Evolutionary conservation across 805 yeast genomes (phyloP), one percentile per base, ranked within the genome.

Genomic region (Schwanniomyces yamadae): DNA sequence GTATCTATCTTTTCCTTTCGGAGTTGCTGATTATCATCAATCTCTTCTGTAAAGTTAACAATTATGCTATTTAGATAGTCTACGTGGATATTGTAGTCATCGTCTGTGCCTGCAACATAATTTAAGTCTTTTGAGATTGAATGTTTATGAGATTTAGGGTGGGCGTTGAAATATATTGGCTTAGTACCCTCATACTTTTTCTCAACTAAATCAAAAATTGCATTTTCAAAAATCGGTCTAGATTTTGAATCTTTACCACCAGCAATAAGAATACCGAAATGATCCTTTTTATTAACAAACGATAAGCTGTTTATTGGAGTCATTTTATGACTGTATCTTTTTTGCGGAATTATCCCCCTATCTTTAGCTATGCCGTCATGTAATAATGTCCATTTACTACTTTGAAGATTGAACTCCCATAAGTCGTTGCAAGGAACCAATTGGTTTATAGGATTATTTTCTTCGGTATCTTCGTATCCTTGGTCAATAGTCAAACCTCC

Each of bases 381-480:
- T 3, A 82, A 50, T 31, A 77, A 66, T 1, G 52, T 50, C 91
- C 93, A 84, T 8, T 55, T 54, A 34, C 63, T 66, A 3, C 73
- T 59, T 24, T 66, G 69, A 26, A 80, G 54, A 52, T 80, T 74
- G 45, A 81, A 77, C 46, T 73, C 72, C 91, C 93, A 85, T 17
- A 82, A 56, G 46, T 85, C 93, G 47, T 80, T 80, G 5, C 72
- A 54, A 0, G 85, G 77, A 5, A 52, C 52, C 22, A 67, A 50
- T 11, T 73, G 43, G 31, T 64, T 66, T 11, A 14, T 5, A 8
- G 12, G 26, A 11, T 34, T 36, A 17, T 33, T 30, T 13, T 15
- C 30, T 2, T 23, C 14, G 2, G 16, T 18, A 28, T 66, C 44
- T 10, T 27, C 24, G 6, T 23, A 24, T 11, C 36, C 45, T 4